A percentile compares a stretch with the other conserved stretches of the same genome.
Conservation (phyloP, 179 eudicot genomes). For the Beta corolliflora region DNA sequence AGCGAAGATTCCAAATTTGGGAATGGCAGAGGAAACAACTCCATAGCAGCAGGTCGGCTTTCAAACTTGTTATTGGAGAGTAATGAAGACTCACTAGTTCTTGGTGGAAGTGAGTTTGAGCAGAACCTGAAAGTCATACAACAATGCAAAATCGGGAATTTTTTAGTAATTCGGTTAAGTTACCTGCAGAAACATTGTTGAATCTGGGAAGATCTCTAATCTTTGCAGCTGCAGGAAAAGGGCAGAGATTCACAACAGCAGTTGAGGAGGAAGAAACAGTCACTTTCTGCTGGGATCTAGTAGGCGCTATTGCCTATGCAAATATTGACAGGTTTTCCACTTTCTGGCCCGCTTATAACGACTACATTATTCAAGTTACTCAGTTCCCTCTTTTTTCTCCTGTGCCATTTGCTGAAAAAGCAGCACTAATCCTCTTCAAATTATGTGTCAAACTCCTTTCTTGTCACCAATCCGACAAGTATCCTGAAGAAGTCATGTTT, state of each 20-base stretch:
- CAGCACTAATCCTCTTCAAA: conserved; percentile 54
- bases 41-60: conserved; percentile 53
- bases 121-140: conserved; percentile 82
- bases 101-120: conserved; percentile 84
- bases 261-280: conserved; percentile 94
- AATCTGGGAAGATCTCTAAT: conserved; percentile 85
- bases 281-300: conserved; percentile 86
- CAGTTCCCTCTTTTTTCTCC: conserved; percentile 85
- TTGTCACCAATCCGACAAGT: conserved; percentile 46
- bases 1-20: conserved; percentile 33
- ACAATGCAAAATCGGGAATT: conserved; percentile 72
- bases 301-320: conserved; percentile 43
- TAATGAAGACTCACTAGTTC: conserved; percentile 67
- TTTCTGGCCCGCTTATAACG: conserved; percentile 85
- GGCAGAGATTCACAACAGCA: conserved; percentile 89
- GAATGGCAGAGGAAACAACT: conserved; percentile 30
- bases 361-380: conserved; percentile 60
- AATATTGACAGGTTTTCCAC: conserved; percentile 54
- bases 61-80: conserved; percentile 67
- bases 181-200: conserved; percentile 67
- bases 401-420: conserved; percentile 83
- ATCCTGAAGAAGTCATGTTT: conserved; percentile 72
- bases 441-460: conserved; percentile 57
- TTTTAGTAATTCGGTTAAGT: conserved; percentile 68
- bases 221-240: conserved; percentile 90